These are phyloP conservation scores for Cercospora beticola DNA, from an alignment of 2,329 filamentous ascomycete genomes.

Conservation along the genomic window DNA sequence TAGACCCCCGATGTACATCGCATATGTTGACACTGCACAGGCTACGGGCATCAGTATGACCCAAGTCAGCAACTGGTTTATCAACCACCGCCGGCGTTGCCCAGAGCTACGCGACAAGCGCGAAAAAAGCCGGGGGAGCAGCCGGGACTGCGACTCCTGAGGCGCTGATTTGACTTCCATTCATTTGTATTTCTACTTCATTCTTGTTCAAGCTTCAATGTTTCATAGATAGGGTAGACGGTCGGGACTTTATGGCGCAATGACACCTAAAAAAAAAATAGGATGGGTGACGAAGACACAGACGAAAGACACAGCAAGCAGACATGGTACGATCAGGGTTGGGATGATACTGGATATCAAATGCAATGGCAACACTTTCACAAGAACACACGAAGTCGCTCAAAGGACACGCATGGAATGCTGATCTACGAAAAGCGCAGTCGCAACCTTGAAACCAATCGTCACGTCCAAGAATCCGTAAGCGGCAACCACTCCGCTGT, in stretches of 20 bases:
- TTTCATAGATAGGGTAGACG: neutral
- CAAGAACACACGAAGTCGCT: neutral
- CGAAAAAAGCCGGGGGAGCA: constrained; percentile 31
- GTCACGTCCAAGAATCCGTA: neutral
- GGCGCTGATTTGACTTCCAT: neutral
- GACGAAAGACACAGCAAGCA: neutral
- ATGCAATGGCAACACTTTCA: neutral
- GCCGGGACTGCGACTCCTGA: constrained; percentile 19
- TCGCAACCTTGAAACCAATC: neutral
- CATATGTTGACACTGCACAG: constrained; percentile 20
- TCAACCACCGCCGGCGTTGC: constrained; percentile 41
- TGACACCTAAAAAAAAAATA: neutral
- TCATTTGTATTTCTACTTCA: constrained; percentile 12
- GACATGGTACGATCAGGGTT: neutral
- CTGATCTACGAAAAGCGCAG: neutral
- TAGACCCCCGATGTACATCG: neutral
- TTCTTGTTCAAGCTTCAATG: neutral
- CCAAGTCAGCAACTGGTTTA: constrained; percentile 45
- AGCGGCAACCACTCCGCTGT: neutral
- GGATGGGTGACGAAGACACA: neutral
- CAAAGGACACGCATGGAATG: neutral
- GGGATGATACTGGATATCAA: neutral
- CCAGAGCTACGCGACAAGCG: constrained; percentile 41
- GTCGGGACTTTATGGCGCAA: neutral
- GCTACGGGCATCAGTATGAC: constrained; percentile 42